Percentiles rank a stretch among this genome's conserved stretches.
Evolutionary conservation across 2,329 filamentous ascomycete species (phyloP).

Genomic region (Pseudocercospora fuligena): DNA sequence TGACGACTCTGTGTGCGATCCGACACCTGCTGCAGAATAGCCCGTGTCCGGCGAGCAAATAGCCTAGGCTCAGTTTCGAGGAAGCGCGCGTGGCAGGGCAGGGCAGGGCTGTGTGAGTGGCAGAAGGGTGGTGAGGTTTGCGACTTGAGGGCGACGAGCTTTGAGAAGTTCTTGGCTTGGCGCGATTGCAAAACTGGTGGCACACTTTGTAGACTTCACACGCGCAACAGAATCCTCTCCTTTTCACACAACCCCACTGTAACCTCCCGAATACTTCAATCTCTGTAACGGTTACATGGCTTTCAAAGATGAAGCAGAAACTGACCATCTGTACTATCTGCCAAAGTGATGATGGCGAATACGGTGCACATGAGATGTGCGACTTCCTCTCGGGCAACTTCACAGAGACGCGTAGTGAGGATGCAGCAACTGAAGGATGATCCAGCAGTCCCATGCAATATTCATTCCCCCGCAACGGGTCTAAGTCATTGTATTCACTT

Average conservation of each 20-base stretch:
- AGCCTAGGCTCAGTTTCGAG: no score
- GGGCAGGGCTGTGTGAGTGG: no score
- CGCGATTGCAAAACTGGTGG: not conserved
- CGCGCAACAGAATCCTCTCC: no score
- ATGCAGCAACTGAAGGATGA: no score
- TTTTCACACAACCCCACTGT: no score
- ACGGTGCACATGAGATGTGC: no score
- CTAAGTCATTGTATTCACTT: not conserved
- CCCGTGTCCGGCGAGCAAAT: no score
- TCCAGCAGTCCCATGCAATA: not conserved
- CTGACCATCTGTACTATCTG: not conserved
- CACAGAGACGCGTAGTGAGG: no score
- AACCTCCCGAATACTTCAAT: no score
- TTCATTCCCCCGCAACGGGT: not conserved
- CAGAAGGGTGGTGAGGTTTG: not conserved
- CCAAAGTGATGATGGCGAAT: not conserved
- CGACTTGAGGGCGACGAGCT: not conserved
- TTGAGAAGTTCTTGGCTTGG: not conserved
- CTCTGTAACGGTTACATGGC: no score
- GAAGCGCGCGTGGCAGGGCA: not conserved
- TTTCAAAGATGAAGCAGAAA: no score
- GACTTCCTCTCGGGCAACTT: no score
- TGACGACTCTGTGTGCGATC: constrained; percentile 7
- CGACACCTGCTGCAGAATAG: not conserved
- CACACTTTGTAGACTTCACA: not conserved